Conservation (phyloP, 352 stramenopile genomes). For the Pythium angustatum region DNA sequence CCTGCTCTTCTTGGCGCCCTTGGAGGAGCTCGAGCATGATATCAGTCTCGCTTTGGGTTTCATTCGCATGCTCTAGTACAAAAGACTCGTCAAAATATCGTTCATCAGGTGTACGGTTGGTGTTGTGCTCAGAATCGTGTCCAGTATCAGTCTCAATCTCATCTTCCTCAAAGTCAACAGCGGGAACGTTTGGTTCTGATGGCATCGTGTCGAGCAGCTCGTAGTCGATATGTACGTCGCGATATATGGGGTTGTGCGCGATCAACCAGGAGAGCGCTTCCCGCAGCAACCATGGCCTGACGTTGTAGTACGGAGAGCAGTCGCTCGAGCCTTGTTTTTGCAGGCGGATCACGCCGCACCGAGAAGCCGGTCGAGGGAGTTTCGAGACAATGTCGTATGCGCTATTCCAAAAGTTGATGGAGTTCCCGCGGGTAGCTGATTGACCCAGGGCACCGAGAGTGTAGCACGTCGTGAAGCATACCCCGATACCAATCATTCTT, state of each 20-base stretch:
- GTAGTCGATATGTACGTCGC: background rate
- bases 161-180: background rate
- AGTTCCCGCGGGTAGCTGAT: constrained; percentile 3
- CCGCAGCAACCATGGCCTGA: constrained; percentile 1
- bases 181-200: no score
- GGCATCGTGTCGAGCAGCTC: no score
- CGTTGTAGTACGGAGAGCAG: background rate
- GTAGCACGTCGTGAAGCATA: constrained; percentile 16
- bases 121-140: no score
- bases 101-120: no score
- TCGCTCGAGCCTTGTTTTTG: background rate
- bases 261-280: constrained; percentile 10
- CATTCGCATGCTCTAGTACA: no score
- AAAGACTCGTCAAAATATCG: no score
- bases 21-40: no score
- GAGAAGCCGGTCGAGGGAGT: background rate
- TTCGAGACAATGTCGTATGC: constrained; percentile 8
- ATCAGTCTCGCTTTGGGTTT: no score
- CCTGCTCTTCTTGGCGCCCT: no score
- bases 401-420: constrained; percentile 20
- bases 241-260: background rate
- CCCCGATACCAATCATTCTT: constrained; percentile 5
- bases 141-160: no score
- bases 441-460: background rate
- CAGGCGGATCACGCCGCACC: constrained; percentile 11